Base-by-base conservation (phyloP, 176 grass and related monocot genomes). In the Ensete glaucum region DNA sequence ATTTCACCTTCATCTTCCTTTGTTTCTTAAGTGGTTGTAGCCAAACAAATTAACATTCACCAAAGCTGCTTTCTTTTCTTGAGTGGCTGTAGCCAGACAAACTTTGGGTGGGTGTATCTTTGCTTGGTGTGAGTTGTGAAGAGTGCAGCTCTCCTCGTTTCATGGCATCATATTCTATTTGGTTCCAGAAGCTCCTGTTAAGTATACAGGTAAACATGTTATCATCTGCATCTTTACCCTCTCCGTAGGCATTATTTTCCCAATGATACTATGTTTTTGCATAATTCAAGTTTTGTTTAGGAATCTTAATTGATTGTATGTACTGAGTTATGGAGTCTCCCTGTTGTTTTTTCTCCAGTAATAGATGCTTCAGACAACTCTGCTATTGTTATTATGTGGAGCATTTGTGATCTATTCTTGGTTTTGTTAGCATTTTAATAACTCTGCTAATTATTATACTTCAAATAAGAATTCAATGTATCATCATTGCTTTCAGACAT, bases 121-220 rank as follows among this genome's bases (percentile, higher is more conserved):
- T 87, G 48, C 71, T 87, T 13, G 85, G 85, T 53, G 81, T 87
- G 22, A 83, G 71, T 53, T 79, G 82, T 64, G 76, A 69, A 66
- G 76, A 87, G 50, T 87, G 85, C 50, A 83, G 53, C 25, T 62
- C 85, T 26, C 64, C 25, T 48, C 71, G 80, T 70, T 63, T 87
- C 64, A 34, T 72, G 13, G 49, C 63, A 76, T 83, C 80, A 52
- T 87, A 83, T 49, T 22, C 85, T 50, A 9, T 87, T 69, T 87
- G 80, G 85, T 83, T 77, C 75, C 55, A 87, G 71, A 87, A 83
- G 76, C 65, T 87, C 27, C 53, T 87, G 54, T 72, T 67, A 54
- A 80, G 72, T 63, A 80, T 83, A 76, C 85, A 87, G 85, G 85
- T 87, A 20, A 2, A 14, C 11, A 1, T 25, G 19, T 16, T 50